A percentile compares a stretch with the other conserved stretches of the same genome.
These are phyloP conservation scores for Carex arenaria DNA, from an alignment of 202 grass and related monocot species.

Conservation along the genomic window DNA sequence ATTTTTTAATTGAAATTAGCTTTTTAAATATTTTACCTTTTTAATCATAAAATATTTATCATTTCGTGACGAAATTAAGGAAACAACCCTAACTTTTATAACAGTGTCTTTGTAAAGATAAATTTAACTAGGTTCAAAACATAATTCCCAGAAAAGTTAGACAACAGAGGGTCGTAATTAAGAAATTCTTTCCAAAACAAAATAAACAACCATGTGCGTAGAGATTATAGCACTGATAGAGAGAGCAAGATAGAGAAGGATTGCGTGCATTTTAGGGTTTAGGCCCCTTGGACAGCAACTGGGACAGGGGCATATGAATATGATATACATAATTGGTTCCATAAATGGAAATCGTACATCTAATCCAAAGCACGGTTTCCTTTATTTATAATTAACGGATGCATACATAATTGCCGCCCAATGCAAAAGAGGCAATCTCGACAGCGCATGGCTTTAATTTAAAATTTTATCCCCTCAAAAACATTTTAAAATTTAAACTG, in stretches of 20 bases:
- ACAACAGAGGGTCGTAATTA: background rate
- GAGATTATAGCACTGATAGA: background rate
- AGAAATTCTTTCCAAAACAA: background rate
- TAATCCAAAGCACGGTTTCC: constrained; percentile 10
- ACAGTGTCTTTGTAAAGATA: background rate
- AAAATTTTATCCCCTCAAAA: background rate
- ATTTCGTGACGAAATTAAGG: too few relatives aligned
- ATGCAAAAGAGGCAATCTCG: background rate
- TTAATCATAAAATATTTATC: too few relatives aligned
- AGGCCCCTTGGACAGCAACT: background rate
- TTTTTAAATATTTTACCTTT: too few relatives aligned
- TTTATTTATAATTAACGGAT: background rate
- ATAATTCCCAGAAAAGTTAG: background rate
- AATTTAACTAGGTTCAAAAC: background rate
- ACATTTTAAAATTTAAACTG: too few relatives aligned
- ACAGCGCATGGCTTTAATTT: background rate
- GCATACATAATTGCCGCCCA: constrained; percentile 3
- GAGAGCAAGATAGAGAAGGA: background rate
- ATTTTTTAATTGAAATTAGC: too few relatives aligned
- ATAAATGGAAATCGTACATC: constrained; percentile 16
- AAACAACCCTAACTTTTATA: too few relatives aligned
- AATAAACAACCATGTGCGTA: background rate
- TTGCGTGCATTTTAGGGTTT: background rate
- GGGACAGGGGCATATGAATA: background rate
- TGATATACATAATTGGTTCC: background rate